Conservation (phyloP, 805 yeast genomes). For the Candida coleopterorum region DNA sequence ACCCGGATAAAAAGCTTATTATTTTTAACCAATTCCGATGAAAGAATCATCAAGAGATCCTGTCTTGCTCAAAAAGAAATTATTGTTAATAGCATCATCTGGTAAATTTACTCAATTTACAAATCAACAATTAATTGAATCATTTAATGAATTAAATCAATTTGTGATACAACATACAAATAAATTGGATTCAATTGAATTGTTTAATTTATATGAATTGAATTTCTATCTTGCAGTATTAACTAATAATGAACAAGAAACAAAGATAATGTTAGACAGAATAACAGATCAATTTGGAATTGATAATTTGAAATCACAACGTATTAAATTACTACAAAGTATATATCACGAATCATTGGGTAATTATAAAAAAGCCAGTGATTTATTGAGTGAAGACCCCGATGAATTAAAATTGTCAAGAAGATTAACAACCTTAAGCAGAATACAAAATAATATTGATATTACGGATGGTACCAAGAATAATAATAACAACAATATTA, state of each 20-base stretch:
- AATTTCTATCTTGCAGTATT: slow-evolving; percentile 61
- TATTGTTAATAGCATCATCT: slow-evolving; percentile 45
- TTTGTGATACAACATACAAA: slow-evolving; percentile 28
- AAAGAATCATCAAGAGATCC: too few relatives aligned
- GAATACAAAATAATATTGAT: too few relatives aligned
- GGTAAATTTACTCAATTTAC: slow-evolving; percentile 47
- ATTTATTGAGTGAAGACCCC: slow-evolving; percentile 22
- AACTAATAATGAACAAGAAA: slow-evolving; percentile 65
- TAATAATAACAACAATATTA: slow-evolving; percentile 7
- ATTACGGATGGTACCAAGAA: slow-evolving; percentile 2
- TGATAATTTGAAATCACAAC: slow-evolving; percentile 42
- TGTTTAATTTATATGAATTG: slow-evolving; percentile 60
- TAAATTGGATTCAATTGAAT: slow-evolving; percentile 40
- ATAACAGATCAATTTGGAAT: slow-evolving; percentile 61
- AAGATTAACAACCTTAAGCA: slow-evolving; percentile 31
- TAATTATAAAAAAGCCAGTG: slow-evolving; percentile 24
- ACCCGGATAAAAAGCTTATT: too few relatives aligned
- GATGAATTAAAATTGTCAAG: slow-evolving; percentile 35
- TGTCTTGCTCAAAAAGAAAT: slow-evolving; percentile 39
- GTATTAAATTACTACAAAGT: slow-evolving; percentile 52
- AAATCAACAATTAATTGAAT: slow-evolving; percentile 39
- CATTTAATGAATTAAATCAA: slow-evolving; percentile 36
- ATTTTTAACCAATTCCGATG: too few relatives aligned
- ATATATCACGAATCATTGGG: slow-evolving; percentile 51
- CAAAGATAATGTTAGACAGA: slow-evolving; percentile 59